Conservation (phyloP, 768 basidiomycete species). For the Russula compacta region DNA sequence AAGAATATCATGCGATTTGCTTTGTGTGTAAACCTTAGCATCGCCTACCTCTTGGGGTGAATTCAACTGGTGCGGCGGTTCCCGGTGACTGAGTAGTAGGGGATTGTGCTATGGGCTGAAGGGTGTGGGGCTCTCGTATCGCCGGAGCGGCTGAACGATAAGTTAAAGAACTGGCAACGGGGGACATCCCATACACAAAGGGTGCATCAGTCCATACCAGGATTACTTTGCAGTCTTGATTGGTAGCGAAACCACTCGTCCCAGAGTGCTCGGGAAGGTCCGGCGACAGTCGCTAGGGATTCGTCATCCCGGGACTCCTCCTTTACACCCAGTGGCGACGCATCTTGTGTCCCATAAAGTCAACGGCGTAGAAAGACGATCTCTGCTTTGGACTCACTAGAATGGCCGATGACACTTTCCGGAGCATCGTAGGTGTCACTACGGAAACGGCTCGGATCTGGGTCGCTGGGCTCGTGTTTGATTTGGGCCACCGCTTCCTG, state of each 20-base stretch:
- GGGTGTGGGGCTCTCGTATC: background rate
- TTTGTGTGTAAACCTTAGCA: background rate
- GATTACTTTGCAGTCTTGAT: background rate
- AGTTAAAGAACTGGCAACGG: background rate
- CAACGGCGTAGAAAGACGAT: background rate
- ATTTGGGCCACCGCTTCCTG: background rate
- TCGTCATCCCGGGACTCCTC: background rate
- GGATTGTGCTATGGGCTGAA: background rate
- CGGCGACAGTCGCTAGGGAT: background rate
- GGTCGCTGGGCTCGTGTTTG: background rate
- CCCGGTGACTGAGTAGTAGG: background rate
- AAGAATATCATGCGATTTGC: background rate
- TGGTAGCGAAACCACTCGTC: slow-evolving; percentile 6
- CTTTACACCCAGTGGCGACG: background rate
- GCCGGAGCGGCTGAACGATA: background rate
- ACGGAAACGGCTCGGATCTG: background rate
- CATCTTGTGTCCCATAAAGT: background rate
- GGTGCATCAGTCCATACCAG: background rate
- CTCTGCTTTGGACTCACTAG: background rate
- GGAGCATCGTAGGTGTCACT: background rate
- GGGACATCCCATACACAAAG: background rate
- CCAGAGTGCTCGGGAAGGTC: slow-evolving; percentile 1
- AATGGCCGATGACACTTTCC: background rate
- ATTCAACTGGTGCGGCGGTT: background rate
- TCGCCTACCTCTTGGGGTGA: slow-evolving; percentile 3